These are phyloP conservation scores for Ascodesmis nigricans DNA, from an alignment of 495 filamentous ascomycete species.

Conservation along the genomic window DNA sequence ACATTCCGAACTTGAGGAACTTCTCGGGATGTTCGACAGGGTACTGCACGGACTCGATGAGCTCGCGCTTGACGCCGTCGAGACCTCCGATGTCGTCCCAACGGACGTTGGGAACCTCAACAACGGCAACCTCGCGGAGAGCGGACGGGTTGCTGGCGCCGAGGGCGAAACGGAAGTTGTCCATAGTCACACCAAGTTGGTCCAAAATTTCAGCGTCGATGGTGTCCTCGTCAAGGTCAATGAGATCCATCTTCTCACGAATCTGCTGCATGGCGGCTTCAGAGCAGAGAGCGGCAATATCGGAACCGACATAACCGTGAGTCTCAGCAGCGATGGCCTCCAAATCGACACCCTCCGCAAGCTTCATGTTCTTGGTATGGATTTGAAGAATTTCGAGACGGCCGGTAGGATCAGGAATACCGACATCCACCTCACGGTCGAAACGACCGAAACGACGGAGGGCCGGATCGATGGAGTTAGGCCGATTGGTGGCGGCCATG, in stretches of 20 bases:
- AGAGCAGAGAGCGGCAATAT: conserved; percentile 95
- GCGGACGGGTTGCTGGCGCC: conserved; percentile 97
- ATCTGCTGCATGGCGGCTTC: conserved; percentile 99
- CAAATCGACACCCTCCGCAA: conserved; percentile 87
- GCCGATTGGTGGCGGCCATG: conserved; percentile 94
- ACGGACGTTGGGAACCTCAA: conserved; percentile 95
- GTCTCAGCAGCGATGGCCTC: conserved; percentile 94
- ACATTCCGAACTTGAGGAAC: conserved; percentile 99
- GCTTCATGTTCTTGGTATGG: conserved; percentile 99
- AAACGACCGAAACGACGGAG: conserved; percentile 95
- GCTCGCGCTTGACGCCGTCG: conserved; percentile 96
- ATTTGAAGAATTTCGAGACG: conserved; percentile 97
- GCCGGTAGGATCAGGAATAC: conserved; percentile 91
- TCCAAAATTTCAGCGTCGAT: conserved; percentile 97
- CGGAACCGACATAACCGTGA: conserved; percentile 96
- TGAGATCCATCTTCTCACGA: conserved; percentile 99
- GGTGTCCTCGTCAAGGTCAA: conserved; percentile 95
- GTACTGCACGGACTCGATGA: conserved; percentile 97
- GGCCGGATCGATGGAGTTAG: conserved; percentile 93
- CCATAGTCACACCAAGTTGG: conserved; percentile 95
- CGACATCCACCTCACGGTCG: conserved; percentile 95
- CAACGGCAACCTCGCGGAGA: conserved; percentile 93
- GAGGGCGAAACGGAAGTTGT: conserved; percentile 97
- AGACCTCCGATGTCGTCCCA: conserved; percentile 99
- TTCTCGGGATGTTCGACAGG: conserved; percentile 98